These are phyloP conservation scores for Pseudocercospora eumusae DNA, from an alignment of 2,329 filamentous ascomycete species.

Conservation along the genomic window DNA sequence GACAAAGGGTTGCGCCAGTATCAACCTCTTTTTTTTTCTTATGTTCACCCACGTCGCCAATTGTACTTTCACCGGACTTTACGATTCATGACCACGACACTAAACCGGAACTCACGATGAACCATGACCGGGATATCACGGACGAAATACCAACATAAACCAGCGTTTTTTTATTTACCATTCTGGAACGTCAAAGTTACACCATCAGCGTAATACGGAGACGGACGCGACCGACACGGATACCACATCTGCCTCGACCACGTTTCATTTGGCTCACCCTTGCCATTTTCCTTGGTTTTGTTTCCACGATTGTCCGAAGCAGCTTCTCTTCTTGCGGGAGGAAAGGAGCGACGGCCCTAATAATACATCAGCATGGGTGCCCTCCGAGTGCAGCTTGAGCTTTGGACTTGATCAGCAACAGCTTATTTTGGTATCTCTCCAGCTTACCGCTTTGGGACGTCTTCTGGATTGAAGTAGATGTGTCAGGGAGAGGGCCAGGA, in stretches of 20 bases:
- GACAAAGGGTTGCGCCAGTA: slow-evolving; percentile 20
- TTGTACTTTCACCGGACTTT: slow-evolving; percentile 31
- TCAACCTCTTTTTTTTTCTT: slow-evolving; percentile 21
- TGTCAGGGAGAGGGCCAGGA: slow-evolving; percentile 1
- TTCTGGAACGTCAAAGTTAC: slow-evolving; percentile 17
- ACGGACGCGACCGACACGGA: slow-evolving; percentile 11
- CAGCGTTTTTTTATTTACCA: slow-evolving; percentile 26
- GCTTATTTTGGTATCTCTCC: slow-evolving; percentile 2
- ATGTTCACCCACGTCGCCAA: slow-evolving; percentile 20
- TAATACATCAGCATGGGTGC: slow-evolving; percentile 8
- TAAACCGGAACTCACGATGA: slow-evolving; percentile 30
- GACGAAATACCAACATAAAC: slow-evolving; percentile 29
- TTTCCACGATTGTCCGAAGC: slow-evolving; percentile 7
- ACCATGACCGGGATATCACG: slow-evolving; percentile 25
- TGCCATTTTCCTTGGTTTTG: slow-evolving; percentile 4
- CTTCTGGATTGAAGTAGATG: slow-evolving; percentile 8
- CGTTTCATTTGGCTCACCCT: slow-evolving; percentile 13
- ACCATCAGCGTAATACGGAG: slow-evolving; percentile 13
- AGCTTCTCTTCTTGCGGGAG: slow-evolving; percentile 7
- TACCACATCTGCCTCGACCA: slow-evolving; percentile 3
- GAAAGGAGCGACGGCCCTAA: not conserved
- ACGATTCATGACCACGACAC: slow-evolving; percentile 40
- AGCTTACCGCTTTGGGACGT: slow-evolving; percentile 9
- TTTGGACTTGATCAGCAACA: slow-evolving; percentile 9
- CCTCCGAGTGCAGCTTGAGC: not conserved